Evolutionary conservation across 768 basidiomycete species (phyloP).

Genomic region (Boletus tylopilopsis): DNA sequence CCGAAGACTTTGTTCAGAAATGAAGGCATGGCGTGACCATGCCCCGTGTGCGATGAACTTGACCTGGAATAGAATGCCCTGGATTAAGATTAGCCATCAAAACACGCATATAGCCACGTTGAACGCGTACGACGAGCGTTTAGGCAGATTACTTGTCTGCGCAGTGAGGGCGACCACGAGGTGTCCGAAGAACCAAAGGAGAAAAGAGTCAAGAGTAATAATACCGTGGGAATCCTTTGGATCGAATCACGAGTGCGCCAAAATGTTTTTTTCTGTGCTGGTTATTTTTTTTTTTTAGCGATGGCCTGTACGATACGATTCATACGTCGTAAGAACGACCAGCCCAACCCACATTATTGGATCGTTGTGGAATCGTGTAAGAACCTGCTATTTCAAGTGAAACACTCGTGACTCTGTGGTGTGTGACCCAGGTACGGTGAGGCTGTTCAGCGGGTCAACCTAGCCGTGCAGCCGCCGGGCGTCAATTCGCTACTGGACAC

Average conservation of each 20-base stretch:
- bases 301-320: no score
- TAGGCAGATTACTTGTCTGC: not conserved
- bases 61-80: conserved; percentile 4
- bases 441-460: no score
- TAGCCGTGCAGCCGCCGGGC: no score
- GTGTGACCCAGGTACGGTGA: conserved; percentile 25
- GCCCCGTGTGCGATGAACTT: conserved; percentile 9
- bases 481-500: conserved; percentile 9
- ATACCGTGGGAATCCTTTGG: conserved; percentile 13
- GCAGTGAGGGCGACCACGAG: not conserved
- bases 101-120: not conserved
- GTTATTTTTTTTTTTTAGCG: no score
- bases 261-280: no score
- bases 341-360: no score
- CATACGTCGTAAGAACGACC: no score
- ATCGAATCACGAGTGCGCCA: no score
- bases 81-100: conserved; percentile 3
- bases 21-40: conserved; percentile 45
- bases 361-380: no score
- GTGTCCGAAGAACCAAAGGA: not conserved
- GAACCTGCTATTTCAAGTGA: no score
- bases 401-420: no score
- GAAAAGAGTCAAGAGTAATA: not conserved
- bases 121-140: conserved; percentile 1
- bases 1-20: conserved; percentile 77